Percentiles rank a stretch among this genome's conserved stretches.
Conservation (phyloP, 306 rosid genomes). For the Astragalus membranaceus region DNA sequence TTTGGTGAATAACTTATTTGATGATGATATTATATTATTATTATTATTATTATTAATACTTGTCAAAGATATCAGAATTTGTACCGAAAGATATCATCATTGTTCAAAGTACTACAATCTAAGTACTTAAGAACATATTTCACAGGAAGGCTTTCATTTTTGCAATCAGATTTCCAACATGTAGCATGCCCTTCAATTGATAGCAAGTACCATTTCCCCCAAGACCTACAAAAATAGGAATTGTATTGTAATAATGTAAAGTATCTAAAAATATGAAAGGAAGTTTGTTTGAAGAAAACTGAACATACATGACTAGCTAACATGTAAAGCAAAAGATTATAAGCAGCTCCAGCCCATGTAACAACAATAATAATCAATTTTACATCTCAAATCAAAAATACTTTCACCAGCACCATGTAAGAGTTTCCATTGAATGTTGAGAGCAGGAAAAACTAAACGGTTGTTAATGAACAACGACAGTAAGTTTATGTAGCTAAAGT, state of each 20-base stretch:
- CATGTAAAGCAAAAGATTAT: conserved; percentile 86
- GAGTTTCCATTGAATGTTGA: no score
- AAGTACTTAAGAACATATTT: conserved; percentile 51
- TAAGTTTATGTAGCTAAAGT: no score
- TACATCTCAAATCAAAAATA: no score
- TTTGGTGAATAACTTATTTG: no score
- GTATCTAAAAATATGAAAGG: not conserved
- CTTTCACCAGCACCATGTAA: no score
- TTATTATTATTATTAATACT: no score
- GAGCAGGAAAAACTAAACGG: no score
- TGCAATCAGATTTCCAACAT: conserved; percentile 80
- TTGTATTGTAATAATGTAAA: not conserved
- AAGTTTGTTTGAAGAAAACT: not conserved
- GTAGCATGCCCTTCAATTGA: conserved; percentile 69
- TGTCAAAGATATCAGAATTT: no score
- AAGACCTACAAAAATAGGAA: conserved; percentile 45
- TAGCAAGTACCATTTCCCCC: conserved; percentile 87
- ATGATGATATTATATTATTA: no score
- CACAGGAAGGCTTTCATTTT: conserved; percentile 40
- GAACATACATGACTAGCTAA: conserved; percentile 84
- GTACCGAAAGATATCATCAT: no score
- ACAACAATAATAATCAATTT: no score
- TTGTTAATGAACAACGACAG: no score
- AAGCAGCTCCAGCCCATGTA: conserved; percentile 99
- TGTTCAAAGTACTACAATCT: conserved; percentile 47